Base-by-base conservation (phyloP, 352 stramenopile genomes). In the Phytophthora cactorum region DNA sequence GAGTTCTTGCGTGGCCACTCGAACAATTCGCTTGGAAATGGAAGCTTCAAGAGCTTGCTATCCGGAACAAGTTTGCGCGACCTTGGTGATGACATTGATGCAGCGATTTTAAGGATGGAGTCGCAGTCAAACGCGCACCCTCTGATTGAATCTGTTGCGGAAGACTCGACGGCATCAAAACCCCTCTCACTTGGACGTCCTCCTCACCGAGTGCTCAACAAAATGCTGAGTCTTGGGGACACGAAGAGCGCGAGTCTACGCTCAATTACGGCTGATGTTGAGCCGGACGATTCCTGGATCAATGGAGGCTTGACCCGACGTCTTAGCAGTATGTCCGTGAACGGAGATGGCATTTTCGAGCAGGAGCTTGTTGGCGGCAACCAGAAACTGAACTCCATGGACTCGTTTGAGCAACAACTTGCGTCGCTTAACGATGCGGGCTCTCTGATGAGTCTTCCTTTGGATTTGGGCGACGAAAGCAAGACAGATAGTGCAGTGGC, bases 141-240 rank as follows among this genome's bases (percentile, higher is more conserved):
- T 27, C 47, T 69, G 34, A 52, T 47, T 17, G 59, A 64, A 50
- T 63, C 65, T 6, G 41, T 29, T 5, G 10, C 34, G 6, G 66
- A 64, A 15, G 57, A 73, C 7, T 60, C 66, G 12, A 58, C 63
- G 25, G 43, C n/a, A 10, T 75, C 45, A 34, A 84, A 74, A 34
- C 62, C 36, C 28, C n/a, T 36, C 5, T 12, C 46, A 15, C 5
- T 55, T 28, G 64, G 55, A 39, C 73, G 65, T 41, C 53, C 70
- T 52, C 53, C 72, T n/a, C 70, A 69, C 27, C 39, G 57, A 15
- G 64, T 67, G 43, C 62, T 88, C 1, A 68, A 70, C 17, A 74
- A 77, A 34, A 86, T 89, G 78, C 61, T 89, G 68, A 89, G 80
- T 70, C 73, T 89, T 11, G 80, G 80, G 10, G 79, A 81, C 47